These are phyloP conservation scores for Triticum monococcum DNA, from an alignment of 176 grass and related monocot species.

Conservation along the genomic window DNA sequence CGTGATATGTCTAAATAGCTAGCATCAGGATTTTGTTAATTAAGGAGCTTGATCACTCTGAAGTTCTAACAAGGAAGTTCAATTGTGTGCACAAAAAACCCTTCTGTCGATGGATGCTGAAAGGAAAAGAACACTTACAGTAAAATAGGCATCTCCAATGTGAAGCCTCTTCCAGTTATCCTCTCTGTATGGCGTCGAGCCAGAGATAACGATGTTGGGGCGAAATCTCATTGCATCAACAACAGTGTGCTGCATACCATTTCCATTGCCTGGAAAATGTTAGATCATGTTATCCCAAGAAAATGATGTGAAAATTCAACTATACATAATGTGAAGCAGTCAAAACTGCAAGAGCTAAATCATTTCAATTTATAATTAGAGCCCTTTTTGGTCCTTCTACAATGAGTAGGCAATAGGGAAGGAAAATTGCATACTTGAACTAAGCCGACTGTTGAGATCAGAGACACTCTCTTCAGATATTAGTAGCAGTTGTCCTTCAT, in stretches of 20 bases:
- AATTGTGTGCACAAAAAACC: background rate
- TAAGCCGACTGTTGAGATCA: constrained; percentile 76
- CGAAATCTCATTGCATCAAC: constrained; percentile 77
- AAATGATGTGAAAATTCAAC: background rate
- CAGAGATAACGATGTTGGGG: constrained; percentile 89
- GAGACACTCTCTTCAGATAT: constrained; percentile 73
- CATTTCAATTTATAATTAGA: background rate
- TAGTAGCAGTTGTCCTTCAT: constrained; percentile 84
- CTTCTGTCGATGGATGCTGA: background rate
- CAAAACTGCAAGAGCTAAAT: background rate
- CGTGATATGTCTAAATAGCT: background rate
- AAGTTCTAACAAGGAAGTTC: background rate
- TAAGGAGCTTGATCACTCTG: background rate
- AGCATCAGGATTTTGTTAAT: background rate
- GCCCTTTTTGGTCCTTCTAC: background rate
- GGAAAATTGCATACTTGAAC: constrained; percentile 48
- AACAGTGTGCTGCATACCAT: constrained; percentile 22
- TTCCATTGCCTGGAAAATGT: constrained; percentile 30
- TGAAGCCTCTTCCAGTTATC: constrained; percentile 77
- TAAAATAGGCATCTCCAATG: constrained; percentile 80
- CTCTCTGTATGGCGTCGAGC: constrained; percentile 68
- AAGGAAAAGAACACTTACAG: constrained; percentile 37
- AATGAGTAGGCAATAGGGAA: background rate
- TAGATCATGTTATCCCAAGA: constrained; percentile 9
- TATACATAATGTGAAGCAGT: background rate